Evolutionary conservation across 331 rosid species (phyloP).

Genomic region (Cydonia oblonga): DNA sequence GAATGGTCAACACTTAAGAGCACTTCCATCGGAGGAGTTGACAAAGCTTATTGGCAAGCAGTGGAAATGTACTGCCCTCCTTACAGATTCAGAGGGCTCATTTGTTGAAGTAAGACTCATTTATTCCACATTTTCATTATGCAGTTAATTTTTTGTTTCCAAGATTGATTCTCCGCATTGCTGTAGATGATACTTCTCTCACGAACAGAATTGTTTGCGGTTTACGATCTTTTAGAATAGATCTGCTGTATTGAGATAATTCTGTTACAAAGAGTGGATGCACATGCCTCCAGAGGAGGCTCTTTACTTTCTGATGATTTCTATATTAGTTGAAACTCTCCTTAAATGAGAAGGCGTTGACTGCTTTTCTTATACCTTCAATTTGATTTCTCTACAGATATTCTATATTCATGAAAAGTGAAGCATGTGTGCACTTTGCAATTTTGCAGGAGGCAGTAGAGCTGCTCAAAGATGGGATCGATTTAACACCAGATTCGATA

Average conservation of each 20-base stretch:
- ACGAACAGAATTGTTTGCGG: not conserved
- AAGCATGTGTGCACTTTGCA: not conserved
- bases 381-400: not conserved
- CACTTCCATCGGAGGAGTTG: slow-evolving; percentile 53
- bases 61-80: slow-evolving; percentile 59
- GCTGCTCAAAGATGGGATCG: slow-evolving; percentile 82
- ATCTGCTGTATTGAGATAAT: not conserved
- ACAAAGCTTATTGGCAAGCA: slow-evolving; percentile 60
- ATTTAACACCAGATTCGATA: slow-evolving; percentile 76
- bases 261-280: not conserved
- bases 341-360: not conserved
- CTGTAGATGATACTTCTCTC: not conserved
- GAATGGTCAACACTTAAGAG: slow-evolving; percentile 93
- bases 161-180: not conserved
- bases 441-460: slow-evolving; percentile 58
- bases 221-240: not conserved
- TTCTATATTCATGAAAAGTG: slow-evolving; percentile 4
- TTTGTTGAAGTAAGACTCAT: slow-evolving; percentile 59
- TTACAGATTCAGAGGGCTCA: slow-evolving; percentile 47
- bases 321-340: not conserved
- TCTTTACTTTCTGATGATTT: not conserved
- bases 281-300: not conserved
- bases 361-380: not conserved
- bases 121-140: not conserved
- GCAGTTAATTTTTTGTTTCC: not conserved